Conservation (phyloP, 2,329 filamentous ascomycete genomes). For the Paracorniculantispora psalliotae region DNA sequence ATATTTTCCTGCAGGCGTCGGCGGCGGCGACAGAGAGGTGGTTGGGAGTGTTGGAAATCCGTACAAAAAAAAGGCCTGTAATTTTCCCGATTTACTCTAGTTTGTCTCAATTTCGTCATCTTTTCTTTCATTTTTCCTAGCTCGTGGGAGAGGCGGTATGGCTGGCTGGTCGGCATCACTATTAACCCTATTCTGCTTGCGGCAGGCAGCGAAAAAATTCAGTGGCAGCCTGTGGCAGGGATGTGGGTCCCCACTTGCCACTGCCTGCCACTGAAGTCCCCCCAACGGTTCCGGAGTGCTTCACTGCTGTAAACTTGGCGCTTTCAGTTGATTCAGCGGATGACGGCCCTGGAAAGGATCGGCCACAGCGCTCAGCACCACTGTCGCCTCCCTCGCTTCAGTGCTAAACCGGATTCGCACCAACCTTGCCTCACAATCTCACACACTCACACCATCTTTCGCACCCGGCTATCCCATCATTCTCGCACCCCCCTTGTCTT, state of each 20-base stretch:
- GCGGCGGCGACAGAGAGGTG: not conserved
- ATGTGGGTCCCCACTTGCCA: conserved; percentile 8
- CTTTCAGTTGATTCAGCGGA: too few relatives aligned
- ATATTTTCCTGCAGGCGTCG: not conserved
- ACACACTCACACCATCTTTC: conserved; percentile 5
- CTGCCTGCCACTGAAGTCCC: too few relatives aligned
- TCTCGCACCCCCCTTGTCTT: not conserved
- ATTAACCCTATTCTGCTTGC: conserved; percentile 15
- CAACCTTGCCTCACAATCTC: not conserved
- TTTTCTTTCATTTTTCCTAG: not conserved
- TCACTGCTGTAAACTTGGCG: too few relatives aligned
- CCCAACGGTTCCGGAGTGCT: conserved; percentile 8
- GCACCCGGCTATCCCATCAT: conserved; percentile 5
- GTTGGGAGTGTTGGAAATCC: not conserved
- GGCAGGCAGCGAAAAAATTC: not conserved
- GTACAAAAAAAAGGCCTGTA: too few relatives aligned
- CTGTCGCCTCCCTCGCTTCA: not conserved
- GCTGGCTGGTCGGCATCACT: conserved; percentile 13
- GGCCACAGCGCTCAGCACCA: not conserved
- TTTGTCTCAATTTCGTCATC: not conserved
- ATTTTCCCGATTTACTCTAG: too few relatives aligned
- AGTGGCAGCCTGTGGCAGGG: not conserved
- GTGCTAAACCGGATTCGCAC: not conserved
- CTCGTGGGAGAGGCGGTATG: too few relatives aligned
- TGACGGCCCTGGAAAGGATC: not conserved